Evolutionary conservation across 192 early-diverging fungal genomes (phyloP).

Genomic region (Coemansia sp.): DNA sequence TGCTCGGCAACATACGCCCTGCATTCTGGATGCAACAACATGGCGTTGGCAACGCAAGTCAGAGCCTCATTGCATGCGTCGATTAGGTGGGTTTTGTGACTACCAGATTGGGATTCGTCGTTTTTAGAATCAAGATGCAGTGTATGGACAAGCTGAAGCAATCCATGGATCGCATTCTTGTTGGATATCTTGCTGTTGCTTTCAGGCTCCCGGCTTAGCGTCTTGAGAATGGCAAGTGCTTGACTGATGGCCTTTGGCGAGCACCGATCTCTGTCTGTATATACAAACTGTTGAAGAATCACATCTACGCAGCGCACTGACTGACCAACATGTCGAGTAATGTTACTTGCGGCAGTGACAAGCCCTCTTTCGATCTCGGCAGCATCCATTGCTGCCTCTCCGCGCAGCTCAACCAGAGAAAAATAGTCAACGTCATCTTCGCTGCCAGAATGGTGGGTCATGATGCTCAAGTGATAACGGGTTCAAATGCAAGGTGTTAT

Average conservation of each 20-base stretch:
- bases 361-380: slow-evolving; percentile 29
- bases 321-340: slow-evolving; percentile 5
- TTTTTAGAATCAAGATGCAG: neutral
- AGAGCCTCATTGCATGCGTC: slow-evolving; percentile 37
- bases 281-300: slow-evolving; percentile 37
- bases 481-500: neutral
- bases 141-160: slow-evolving; percentile 20
- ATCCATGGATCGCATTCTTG: slow-evolving; percentile 13
- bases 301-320: neutral
- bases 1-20: slow-evolving; percentile 9
- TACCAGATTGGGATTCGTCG: neutral
- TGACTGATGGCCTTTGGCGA: slow-evolving; percentile 18
- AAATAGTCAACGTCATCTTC: slow-evolving; percentile 25
- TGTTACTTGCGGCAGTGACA: slow-evolving; percentile 6
- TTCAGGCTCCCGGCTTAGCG: slow-evolving; percentile 24
- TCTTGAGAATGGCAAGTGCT: slow-evolving; percentile 36
- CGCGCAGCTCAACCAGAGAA: slow-evolving; percentile 11
- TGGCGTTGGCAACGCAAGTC: slow-evolving; percentile 48
- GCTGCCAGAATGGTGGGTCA: neutral
- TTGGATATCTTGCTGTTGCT: slow-evolving; percentile 18
- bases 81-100: neutral
- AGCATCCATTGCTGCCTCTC: neutral
- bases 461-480: neutral
- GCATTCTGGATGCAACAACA: slow-evolving; percentile 33
- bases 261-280: slow-evolving; percentile 26